Evolutionary conservation across 306 rosid species (phyloP), one percentile per base, ranked within the genome.

Genomic region (Castanea crenata): DNA sequence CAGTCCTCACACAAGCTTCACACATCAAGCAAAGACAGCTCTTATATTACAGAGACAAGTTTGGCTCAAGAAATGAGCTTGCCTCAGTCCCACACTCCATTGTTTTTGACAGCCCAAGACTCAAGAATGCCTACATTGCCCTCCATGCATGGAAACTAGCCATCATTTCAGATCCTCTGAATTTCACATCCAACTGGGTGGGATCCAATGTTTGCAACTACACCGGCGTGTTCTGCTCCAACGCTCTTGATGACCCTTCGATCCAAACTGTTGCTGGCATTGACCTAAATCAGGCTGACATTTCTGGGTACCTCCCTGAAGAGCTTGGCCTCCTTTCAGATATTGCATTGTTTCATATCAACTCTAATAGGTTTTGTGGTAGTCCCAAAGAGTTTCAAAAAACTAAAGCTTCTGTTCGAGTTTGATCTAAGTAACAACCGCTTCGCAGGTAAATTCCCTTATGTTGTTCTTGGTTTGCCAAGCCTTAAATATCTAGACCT

Each of bases 231-330:
- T 88, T 74, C 89, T 93, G 97, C 77, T 70, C 92, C 19, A 55
- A 19, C 1, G 87, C 93, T 1, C 79, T 19, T 0, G 91, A 86
- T 2, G 80, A 87, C 81, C 85, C 91, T 0, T 81, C 68, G 23
- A 20, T 89, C 76, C 80, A 76, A 13, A 90, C 91, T 0, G 94
- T 93, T 0, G 96, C 92, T 4, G 96, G 96, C 72, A 87, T 91
- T 56, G 97, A 93, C 81, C 90, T 91, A 62, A 93, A 93, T 84
- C 92, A 93, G 21, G 88, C 80, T 4, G 91, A 87, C 87, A 93
- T 93, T 77, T 94, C 97, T 2, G 97, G 92, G 4, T 79, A 88
- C 32, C 88, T 93, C 49, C 98, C 97, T 0, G 86, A 88, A 62
- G 91, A 88, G 76, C 93, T 93, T 14, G 92, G 90, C 0, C 74